These are phyloP conservation scores for Fraxinus nigra DNA, from an alignment of 305 asterid genomes.

Conservation along the genomic window DNA sequence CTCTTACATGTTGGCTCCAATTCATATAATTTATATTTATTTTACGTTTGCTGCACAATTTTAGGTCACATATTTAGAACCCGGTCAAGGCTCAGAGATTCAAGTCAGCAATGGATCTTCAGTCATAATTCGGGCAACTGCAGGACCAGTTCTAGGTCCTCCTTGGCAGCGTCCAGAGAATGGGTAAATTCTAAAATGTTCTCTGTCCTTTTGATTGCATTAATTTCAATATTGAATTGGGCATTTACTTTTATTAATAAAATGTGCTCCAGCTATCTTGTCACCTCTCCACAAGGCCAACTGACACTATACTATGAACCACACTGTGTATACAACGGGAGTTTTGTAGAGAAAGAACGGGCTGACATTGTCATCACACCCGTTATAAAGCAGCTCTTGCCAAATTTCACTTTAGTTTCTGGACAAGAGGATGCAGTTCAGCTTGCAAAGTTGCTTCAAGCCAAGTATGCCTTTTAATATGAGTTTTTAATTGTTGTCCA, in stretches of 20 bases:
- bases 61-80: constrained; percentile 82
- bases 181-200: constrained; percentile 42
- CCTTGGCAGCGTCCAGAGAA: constrained; percentile 98
- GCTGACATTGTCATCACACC: constrained; percentile 85
- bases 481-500: not conserved
- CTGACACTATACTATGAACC: constrained; percentile 77
- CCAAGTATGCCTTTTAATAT: constrained; percentile 43
- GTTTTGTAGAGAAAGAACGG: constrained; percentile 42
- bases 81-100: constrained; percentile 56
- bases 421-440: constrained; percentile 93
- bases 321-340: constrained; percentile 71
- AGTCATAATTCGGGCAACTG: constrained; percentile 69
- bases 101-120: constrained; percentile 41
- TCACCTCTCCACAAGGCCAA: constrained; percentile 55
- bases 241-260: not conserved
- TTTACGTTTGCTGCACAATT: not conserved
- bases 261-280: constrained; percentile 58
- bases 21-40: not conserved
- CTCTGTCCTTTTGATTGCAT: not conserved
- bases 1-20: not conserved
- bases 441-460: constrained; percentile 65
- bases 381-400: constrained; percentile 77
- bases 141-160: constrained; percentile 93
- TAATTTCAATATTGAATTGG: not conserved
- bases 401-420: constrained; percentile 68